phyloP scores from a whole-genome alignment of 2,329 filamentous ascomycete genomes.

The Neobulgaria alba region DNA sequence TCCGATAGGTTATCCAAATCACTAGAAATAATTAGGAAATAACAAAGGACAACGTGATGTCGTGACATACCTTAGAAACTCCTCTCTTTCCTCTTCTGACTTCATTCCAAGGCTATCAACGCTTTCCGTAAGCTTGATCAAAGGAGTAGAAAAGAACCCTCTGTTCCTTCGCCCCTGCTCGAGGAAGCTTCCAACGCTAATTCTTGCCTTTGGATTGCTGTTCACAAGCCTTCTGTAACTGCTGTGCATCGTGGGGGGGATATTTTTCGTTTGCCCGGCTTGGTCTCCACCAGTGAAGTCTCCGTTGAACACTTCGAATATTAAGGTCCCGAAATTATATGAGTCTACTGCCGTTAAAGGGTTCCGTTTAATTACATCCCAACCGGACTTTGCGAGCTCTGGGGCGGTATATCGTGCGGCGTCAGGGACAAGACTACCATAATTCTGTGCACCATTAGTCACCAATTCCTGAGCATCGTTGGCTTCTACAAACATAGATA shows the following conservation, averaged over 20 bases:
- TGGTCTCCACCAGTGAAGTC: conserved; percentile 69
- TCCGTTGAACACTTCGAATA: conserved; percentile 90
- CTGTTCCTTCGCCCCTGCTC: conserved; percentile 78
- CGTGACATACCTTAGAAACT: conserved; percentile 59
- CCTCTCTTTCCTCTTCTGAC: conserved; percentile 71
- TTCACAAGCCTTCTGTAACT: conserved; percentile 87
- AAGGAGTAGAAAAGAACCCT: conserved; percentile 84
- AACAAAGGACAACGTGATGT: not conserved
- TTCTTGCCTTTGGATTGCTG: conserved; percentile 77
- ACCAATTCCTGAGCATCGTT: not conserved
- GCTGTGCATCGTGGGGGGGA: conserved; percentile 81
- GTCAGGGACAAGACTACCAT: conserved; percentile 81
- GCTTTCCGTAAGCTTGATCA: conserved; percentile 87
- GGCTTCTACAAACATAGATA: conserved; percentile 56
- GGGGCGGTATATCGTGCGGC: conserved; percentile 77
- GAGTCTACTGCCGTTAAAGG: conserved; percentile 78
- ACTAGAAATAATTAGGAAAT: conserved; percentile 27
- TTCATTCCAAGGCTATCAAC: conserved; percentile 92
- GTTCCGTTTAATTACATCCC: conserved; percentile 80
- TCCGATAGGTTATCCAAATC: conserved; percentile 81
- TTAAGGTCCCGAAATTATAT: conserved; percentile 74
- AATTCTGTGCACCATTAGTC: conserved; percentile 47
- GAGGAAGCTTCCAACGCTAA: conserved; percentile 77
- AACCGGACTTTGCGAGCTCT: conserved; percentile 78
- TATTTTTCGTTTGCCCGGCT: conserved; percentile 73